Evolutionary conservation across 2,329 filamentous ascomycete species (phyloP), one percentile per base, ranked within the genome.

Genomic region (Pseudofabraea citricarpa): DNA sequence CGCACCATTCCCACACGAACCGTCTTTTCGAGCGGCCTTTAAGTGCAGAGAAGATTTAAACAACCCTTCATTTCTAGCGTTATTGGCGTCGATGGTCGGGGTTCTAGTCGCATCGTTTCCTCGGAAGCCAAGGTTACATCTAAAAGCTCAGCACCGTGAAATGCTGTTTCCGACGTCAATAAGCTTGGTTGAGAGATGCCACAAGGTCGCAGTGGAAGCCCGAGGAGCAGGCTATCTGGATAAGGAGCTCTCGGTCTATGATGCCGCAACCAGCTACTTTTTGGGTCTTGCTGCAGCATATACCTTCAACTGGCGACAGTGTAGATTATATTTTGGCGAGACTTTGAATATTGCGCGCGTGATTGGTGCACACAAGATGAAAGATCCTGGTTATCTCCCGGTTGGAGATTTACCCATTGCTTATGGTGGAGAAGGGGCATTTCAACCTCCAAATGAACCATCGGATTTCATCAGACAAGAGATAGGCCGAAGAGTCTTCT

Each of bases 401-500:
- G 29, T 53, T 18, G 51, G 52, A 23, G 40, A 35, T 41, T 31
- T 56, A 31, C 51, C 55, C 12, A 42, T 45, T 18, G 39, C 49
- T 9, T 56, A 46, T 48, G 57, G 55, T 19, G 52, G 45, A 32
- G 49, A 49, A n/a, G 36, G 43, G 32, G 19, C 43, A 31, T 27
- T 26, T 13, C 32, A 35, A 29, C 40, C 24, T 23, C 43, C 42
- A 21, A 10, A 43, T 9, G 41, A 52, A 21, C 41, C 45, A 26
- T 42, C 85, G 47, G 83, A 87, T 54, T 82, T 84, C 38, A 76
- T 90, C 40, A 81, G 83, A 56, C 79, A 83, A 56, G 83, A 90
- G 63, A 76, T 87, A 36, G 80, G 84, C 36, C 85, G 86, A 60
- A 78, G 85, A 49, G 82, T 95, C 31, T 95, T 94, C 62, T 95